These are phyloP conservation scores for Cardiospermum halicacabum DNA, from an alignment of 345 rosid species.

Conservation along the genomic window DNA sequence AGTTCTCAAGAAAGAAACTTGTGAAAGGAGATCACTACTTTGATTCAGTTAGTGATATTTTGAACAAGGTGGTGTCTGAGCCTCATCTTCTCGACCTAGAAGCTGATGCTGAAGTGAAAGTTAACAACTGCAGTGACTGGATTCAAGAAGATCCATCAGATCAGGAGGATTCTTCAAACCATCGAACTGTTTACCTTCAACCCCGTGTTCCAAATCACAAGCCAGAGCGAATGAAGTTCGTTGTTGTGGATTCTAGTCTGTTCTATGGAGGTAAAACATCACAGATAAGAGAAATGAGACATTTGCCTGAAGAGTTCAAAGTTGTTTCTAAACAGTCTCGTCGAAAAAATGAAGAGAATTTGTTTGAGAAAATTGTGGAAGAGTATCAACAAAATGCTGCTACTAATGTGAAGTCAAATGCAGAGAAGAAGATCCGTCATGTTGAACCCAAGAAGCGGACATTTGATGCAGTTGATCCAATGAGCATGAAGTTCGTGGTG, in stretches of 20 bases:
- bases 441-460: slow-evolving; percentile 8
- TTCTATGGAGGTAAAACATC: slow-evolving; percentile 38
- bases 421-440: slow-evolving; percentile 19
- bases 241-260: slow-evolving; percentile 59
- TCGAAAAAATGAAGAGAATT: slow-evolving; percentile 21
- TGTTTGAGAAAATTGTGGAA: slow-evolving; percentile 18
- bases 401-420: slow-evolving; percentile 19
- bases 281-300: slow-evolving; percentile 41
- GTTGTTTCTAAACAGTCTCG: slow-evolving; percentile 23
- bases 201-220: slow-evolving; percentile 46
- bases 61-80: slow-evolving; percentile 60
- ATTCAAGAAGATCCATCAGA: slow-evolving; percentile 29
- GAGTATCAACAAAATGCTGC: slow-evolving; percentile 22
- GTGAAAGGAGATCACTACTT: slow-evolving; percentile 65
- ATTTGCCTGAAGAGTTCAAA: slow-evolving; percentile 27
- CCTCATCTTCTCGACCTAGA: slow-evolving; percentile 62
- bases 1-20: slow-evolving; percentile 61
- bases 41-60: slow-evolving; percentile 64
- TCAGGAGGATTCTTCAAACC: slow-evolving; percentile 39
- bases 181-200: slow-evolving; percentile 45
- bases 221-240: slow-evolving; percentile 37
- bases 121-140: slow-evolving; percentile 23
- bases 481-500: slow-evolving; percentile 36
- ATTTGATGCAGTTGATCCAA: slow-evolving; percentile 12
- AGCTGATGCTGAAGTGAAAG: slow-evolving; percentile 28